These are phyloP conservation scores for Cadophora luteo-olivacea DNA, from an alignment of 2,329 filamentous ascomycete species.

Conservation along the genomic window DNA sequence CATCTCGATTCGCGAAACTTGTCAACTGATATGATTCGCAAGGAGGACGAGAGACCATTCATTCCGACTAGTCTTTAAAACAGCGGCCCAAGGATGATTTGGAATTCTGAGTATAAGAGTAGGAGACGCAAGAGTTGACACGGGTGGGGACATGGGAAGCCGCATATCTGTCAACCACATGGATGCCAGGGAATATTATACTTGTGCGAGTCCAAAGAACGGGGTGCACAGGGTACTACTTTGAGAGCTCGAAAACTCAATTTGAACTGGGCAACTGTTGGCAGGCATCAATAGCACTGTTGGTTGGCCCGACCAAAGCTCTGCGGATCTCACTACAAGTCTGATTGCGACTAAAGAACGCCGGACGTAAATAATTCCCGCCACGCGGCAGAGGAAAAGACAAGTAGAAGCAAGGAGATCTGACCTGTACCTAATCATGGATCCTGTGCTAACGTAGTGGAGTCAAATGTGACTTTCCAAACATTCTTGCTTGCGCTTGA, in stretches of 20 bases:
- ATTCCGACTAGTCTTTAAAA: too few relatives aligned
- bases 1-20: slow-evolving; percentile 30
- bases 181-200: slow-evolving; percentile 7
- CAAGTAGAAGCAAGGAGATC: neutral
- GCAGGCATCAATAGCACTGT: neutral
- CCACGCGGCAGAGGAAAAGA: neutral
- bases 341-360: neutral
- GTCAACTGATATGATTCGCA: neutral
- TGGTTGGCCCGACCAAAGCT: slow-evolving; percentile 1
- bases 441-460: neutral
- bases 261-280: neutral
- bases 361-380: neutral
- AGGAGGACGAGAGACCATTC: too few relatives aligned
- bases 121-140: neutral
- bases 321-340: neutral
- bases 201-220: neutral
- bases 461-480: neutral
- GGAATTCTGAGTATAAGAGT: neutral
- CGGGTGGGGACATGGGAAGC: neutral
- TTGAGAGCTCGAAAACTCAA: neutral
- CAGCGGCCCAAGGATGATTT: too few relatives aligned
- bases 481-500: neutral
- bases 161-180: slow-evolving; percentile 8
- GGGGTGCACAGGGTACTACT: neutral
- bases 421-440: neutral